Evolutionary conservation across 2,329 filamentous ascomycete genomes (phyloP), one percentile per base, ranked within the genome.

Genomic region (Fusarium transvaalense): DNA sequence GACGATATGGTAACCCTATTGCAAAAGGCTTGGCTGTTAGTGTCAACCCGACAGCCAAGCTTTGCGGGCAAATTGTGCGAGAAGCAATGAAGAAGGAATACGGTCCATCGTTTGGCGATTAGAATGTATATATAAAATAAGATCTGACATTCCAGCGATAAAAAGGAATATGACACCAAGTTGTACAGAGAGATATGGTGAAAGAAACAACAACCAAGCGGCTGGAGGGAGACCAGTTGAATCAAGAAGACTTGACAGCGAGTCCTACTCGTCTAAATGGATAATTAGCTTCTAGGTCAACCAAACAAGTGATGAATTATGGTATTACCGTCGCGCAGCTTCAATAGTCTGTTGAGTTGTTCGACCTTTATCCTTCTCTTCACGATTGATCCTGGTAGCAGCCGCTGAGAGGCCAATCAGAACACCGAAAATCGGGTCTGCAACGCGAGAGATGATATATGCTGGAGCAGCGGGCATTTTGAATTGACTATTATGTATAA

Each of bases 21-120:
- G 89, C 88, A 21, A 89, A 88, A 74, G 85, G 83, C 6, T 78
- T 91, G 66, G 88, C 88, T 8, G 89, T 91, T 51, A 85, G 83
- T 75, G 86, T 86, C 29, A 92, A 91, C 75, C 89, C 89, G 25
- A 90, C 88, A 17, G 89, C 89, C 4, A 91, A 91, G 79, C 79
- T 91, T 42, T 92, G 89, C 73, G 89, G 89, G 3, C 84, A 89
- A 72, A 91, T 91, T 76, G 89, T 92, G 37, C 84, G 86, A 50
- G 87, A 91, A 78, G 89, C 89, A 48, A 89, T 91, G 88, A 89
- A 84, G 80, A 89, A 88, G 77, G 89, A 91, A 76, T 90, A 89
- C 71, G 86, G 86, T 1, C 80, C 82, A n/a, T 81, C 78, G 12
- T 84, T 83, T 74, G 80, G 80, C 31, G 74, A 73, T 56, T 82